Evolutionary conservation across 2,329 filamentous ascomycete genomes (phyloP).

Genomic region (Fusarium sp.): DNA sequence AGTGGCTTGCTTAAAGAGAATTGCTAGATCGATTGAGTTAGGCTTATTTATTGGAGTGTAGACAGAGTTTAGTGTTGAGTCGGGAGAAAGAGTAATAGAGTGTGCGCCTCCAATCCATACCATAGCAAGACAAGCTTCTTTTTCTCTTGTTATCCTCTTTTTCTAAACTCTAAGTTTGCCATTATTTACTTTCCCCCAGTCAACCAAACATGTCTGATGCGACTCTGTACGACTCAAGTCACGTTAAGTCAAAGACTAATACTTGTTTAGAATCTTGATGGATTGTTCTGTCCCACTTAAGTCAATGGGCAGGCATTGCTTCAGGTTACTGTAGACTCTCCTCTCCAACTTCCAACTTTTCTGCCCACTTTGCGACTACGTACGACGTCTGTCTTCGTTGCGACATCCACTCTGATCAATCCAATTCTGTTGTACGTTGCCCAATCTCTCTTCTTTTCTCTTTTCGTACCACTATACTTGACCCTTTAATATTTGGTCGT

Average conservation of each 20-base stretch:
- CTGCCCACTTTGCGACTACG: slow-evolving; percentile 2
- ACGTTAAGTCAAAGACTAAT: no score
- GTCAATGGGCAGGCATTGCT: slow-evolving; percentile 9
- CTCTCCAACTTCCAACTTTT: slow-evolving; percentile 35
- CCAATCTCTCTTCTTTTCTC: not conserved
- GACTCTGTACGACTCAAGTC: not conserved
- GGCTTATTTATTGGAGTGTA: not conserved
- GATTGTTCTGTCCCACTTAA: slow-evolving; percentile 33
- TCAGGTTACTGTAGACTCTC: not conserved
- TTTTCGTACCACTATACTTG: slow-evolving; percentile 7
- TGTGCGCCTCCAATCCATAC: not conserved
- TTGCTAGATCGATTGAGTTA: not conserved
- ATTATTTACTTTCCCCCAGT: slow-evolving; percentile 34
- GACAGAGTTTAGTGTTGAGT: slow-evolving; percentile 25
- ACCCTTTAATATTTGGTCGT: slow-evolving; percentile 18
- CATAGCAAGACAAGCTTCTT: not conserved
- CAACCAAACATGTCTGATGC: slow-evolving; percentile 6
- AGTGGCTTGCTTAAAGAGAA: slow-evolving; percentile 10
- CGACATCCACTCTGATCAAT: slow-evolving; percentile 5
- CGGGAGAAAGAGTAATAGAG: not conserved
- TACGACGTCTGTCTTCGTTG: not conserved
- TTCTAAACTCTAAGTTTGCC: slow-evolving; percentile 13
- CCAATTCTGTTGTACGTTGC: not conserved
- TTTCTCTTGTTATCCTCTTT: not conserved
- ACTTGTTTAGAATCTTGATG: not conserved